Base-by-base conservation (phyloP, 2,329 filamentous ascomycete genomes). In the Claviceps digitariae region DNA sequence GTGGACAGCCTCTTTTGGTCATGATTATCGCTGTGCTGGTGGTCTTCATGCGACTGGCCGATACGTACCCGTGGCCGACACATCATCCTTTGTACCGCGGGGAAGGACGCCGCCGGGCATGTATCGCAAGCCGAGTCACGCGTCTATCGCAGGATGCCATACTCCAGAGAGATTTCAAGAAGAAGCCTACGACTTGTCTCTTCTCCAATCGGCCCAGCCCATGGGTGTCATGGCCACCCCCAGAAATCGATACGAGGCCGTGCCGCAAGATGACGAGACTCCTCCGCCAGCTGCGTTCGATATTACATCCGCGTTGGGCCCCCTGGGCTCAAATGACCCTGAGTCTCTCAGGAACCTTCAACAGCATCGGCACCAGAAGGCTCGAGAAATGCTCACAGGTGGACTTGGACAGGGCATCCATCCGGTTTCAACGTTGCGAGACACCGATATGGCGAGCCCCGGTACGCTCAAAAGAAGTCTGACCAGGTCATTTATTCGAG, bases 311-410 rank as follows among this genome's bases (percentile, higher is more conserved):
- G 69, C 69, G 5, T 63, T 74, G 6, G 74, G 76, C 0, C 76
- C 75, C 2, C 65, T 69, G 56, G 69, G 68, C 3, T 57, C 64
- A 1, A 72, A 75, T 44, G 73, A 76, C 50, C 64, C 69, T 7
- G 69, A 63, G 5, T 77, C 77, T 50, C 56, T 75, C 43, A 69
- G 63, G 55, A 66, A 66, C 2, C 59, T 77, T 15, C 75, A 78
- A 58, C 67, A 72, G 43, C 72, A 78, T 15, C 75, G 78, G 58
- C 67, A 72, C 44, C 72, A 78, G 56, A 80, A 83, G 60, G 74
- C 77, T 2, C 71, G 66, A 8, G 79, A 79, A 2, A 71, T 67
- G 38, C 64, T 83, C 27, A 82, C 78, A 0, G 77, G 78, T n/a
- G 81, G 80, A 0, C 59, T 78, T 5, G 36, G 17, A n/a, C 15